A percentile compares a stretch with the other conserved stretches of the same genome.
phyloP scores from a whole-genome alignment of 2,329 filamentous ascomycete species.

The Colletotrichum echinochloae region DNA sequence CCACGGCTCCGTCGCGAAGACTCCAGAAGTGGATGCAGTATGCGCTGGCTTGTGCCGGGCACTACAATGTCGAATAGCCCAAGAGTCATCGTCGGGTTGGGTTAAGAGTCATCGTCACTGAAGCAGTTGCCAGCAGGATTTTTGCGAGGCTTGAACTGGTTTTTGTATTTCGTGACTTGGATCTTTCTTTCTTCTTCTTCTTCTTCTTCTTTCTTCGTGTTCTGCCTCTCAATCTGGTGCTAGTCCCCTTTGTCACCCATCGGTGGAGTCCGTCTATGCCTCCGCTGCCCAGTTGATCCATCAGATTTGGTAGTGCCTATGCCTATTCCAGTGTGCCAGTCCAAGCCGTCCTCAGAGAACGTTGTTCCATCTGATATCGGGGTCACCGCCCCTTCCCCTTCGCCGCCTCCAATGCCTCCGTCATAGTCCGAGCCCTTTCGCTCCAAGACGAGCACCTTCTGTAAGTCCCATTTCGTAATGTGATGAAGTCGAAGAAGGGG shows the following conservation, averaged over 20 bases:
- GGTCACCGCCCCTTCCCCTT: slow-evolving; percentile 3
- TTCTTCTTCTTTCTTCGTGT: too few species aligned
- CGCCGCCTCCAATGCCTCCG: slow-evolving; percentile 7
- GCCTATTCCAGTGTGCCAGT: background rate
- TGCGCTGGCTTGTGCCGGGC: slow-evolving; percentile 8
- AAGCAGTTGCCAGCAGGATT: background rate
- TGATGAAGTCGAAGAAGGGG: slow-evolving; percentile 8
- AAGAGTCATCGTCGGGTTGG: slow-evolving; percentile 25
- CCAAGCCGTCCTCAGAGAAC: slow-evolving; percentile 4
- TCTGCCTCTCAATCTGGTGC: slow-evolving; percentile 18
- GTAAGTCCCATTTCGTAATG: slow-evolving; percentile 22
- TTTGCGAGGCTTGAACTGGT: slow-evolving; percentile 8
- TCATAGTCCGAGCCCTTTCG: slow-evolving; percentile 1
- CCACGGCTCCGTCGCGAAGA: slow-evolving; percentile 28
- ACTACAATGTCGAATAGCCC: background rate
- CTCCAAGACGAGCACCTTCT: slow-evolving; percentile 10
- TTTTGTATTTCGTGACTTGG: background rate
- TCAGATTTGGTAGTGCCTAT: slow-evolving; percentile 14
- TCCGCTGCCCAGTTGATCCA: slow-evolving; percentile 18
- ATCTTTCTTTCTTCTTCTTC: background rate
- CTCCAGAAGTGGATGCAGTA: slow-evolving; percentile 29
- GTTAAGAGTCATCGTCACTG: slow-evolving; percentile 21
- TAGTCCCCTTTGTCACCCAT: background rate
- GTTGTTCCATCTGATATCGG: slow-evolving; percentile 10
- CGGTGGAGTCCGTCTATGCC: background rate